Evolutionary conservation across 768 basidiomycete genomes (phyloP).

Genomic region (Cystofilobasidium ferigula): DNA sequence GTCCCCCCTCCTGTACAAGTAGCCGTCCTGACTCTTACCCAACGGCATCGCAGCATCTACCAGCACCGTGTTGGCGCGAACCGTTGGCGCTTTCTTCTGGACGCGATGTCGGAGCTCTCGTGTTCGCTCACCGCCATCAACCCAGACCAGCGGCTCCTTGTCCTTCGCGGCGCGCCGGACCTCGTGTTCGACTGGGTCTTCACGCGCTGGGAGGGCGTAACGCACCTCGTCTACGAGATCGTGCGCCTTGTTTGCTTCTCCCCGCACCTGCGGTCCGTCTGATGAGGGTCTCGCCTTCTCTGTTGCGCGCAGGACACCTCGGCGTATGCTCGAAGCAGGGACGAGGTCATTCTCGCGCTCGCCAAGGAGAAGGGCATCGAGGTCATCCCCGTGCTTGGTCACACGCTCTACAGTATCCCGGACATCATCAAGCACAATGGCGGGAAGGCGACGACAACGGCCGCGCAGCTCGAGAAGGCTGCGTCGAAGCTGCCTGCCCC

Average conservation of each 20-base stretch:
- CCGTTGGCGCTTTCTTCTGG: conserved; percentile 31
- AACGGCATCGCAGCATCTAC: conserved; percentile 28
- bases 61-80: conserved; percentile 37
- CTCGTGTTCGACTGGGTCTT: conserved; percentile 34
- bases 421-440: conserved; percentile 34
- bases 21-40: neutral
- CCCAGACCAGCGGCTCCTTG: conserved; percentile 34
- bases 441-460: conserved; percentile 36
- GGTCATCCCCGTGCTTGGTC: conserved; percentile 36
- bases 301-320: conserved; percentile 27
- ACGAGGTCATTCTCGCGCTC: conserved; percentile 32
- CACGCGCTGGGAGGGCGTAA: conserved; percentile 38
- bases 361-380: conserved; percentile 33
- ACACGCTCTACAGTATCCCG: conserved; percentile 38
- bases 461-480: conserved; percentile 35
- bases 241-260: neutral
- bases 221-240: conserved; percentile 35
- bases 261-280: too few relatives aligned
- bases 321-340: conserved; percentile 35
- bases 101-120: conserved; percentile 34
- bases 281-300: neutral
- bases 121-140: conserved; percentile 34
- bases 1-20: too few relatives aligned
- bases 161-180: conserved; percentile 36
- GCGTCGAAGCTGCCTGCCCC: conserved; percentile 33